Base-by-base conservation (phyloP, 495 filamentous ascomycete genomes). In the Neurospora sp. region DNA sequence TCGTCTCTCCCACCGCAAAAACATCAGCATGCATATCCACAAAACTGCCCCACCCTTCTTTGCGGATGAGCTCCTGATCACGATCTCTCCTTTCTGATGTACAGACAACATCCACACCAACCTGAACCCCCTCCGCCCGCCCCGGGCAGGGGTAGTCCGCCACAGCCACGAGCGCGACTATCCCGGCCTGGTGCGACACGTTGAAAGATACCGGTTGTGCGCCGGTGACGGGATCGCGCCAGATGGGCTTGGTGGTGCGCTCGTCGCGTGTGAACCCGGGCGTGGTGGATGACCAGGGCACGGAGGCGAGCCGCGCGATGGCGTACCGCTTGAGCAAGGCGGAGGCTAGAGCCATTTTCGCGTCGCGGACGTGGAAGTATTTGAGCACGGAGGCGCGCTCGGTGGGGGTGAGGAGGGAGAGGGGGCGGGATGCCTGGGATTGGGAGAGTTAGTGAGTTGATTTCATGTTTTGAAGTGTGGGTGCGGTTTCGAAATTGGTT, bases 131-230 rank as follows among this genome's bases (percentile, higher is more conserved):
- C 62, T 70, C 11, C 34, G 31, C 15, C 38, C 71, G 39, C 43
- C 13, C 45, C 13, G 70, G 59, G 9, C n/a, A 75, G 54, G 70
- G 79, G 72, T 80, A 85, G 74, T 76, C 77, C 37, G 78, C 76
- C 13, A 83, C 79, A 31, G 84, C 84, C n/a, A 85, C 82, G 11
- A 86, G 80, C 6, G 88, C 86, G 11, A 95, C 93, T 13, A 97
- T 81, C 0, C 92, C 92, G 17, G 91, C 92, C 80, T 97, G 94
- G 78, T 97, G 94, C 71, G 89, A 92, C 71, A 97, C 92, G 79
- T 97, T 97, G 87, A 97, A 97, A 72, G 92, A 87, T 21, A 95
- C 84, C 34, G 82, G 81, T 70, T 80, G 70, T 19, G 70, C 24
- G 19, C 77, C 75, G 24, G 81, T 75, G 9, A 71, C 76, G 0